Base-by-base conservation (phyloP, 2,329 filamentous ascomycete species). In the Aspergillus luchuensis region DNA sequence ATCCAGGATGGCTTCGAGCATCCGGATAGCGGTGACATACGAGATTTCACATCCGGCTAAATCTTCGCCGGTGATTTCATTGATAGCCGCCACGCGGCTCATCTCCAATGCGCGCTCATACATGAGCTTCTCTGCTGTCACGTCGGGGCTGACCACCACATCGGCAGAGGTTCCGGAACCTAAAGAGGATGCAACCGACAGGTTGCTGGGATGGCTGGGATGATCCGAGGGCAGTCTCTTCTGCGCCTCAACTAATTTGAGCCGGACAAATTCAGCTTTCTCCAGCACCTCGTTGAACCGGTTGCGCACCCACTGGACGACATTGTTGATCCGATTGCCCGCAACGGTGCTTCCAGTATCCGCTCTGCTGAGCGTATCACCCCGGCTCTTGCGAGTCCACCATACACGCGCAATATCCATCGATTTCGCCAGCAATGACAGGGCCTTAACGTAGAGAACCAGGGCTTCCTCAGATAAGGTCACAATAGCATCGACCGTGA, bases 211-310 rank as follows among this genome's bases (percentile, higher is more conserved):
- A 71, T 98, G 92, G 67, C 88, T 90, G 0, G 92, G 90, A 69
- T 99, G 94, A 67, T 95, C 91, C 51, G 87, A 82, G 0, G 95
- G 93, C 4, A 99, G 82, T 68, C 88, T 86, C 73, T 88, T 89
- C 75, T 99, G 95, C 4, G 91, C 92, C 63, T 96, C 91, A 48
- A 92, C 82, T 52, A 99, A 84, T 74, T 93, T 96, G 50, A 93
- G 82, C 50, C 92, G 90, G n/a, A 97, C 92, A 65, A 97, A 85
- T 71, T 98, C 94, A 0, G 93, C 93, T 80, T 99, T 99, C 78
- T 97, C 93, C 62, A 98, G 81, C 41, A 96, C 95, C 74, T 98
- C 95, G 72, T 99, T 99, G 83, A 99, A 99, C 5, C 94, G 91
- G 66, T 84, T 86, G 36, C 95, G 91, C 58, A 96, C 89, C 95